phyloP scores from a whole-genome alignment of 2,329 filamentous ascomycete genomes.

The Fonsecaea erecta region DNA sequence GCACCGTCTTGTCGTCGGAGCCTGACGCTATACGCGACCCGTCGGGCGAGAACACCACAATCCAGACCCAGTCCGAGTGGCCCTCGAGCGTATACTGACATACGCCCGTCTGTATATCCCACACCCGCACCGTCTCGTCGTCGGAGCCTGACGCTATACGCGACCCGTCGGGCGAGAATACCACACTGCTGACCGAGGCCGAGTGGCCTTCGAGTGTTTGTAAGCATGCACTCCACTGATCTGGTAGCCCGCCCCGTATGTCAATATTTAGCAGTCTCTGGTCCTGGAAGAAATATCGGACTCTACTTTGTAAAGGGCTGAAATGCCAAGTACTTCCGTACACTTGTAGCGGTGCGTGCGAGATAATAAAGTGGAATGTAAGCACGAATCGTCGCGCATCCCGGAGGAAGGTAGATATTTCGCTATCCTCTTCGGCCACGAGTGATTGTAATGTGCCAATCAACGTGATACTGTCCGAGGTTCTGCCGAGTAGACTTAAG shows the following conservation, averaged over 20 bases:
- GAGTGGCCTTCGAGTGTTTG: constrained; percentile 32
- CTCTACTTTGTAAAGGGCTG: constrained; percentile 38
- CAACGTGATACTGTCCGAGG: constrained; percentile 33
- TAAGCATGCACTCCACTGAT: constrained; percentile 34
- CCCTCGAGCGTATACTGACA: no score
- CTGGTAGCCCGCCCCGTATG: constrained; percentile 8
- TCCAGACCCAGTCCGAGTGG: no score
- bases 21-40: no score
- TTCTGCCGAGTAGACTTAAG: constrained; percentile 36
- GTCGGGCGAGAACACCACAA: no score
- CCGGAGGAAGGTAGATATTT: constrained; percentile 37
- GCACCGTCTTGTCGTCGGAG: no score
- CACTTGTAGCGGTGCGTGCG: constrained; percentile 44
- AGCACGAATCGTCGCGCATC: constrained; percentile 43
- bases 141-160: no score
- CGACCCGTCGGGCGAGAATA: no score
- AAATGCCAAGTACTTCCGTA: constrained; percentile 45
- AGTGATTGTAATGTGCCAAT: constrained; percentile 30
- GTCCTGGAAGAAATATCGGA: constrained; percentile 37
- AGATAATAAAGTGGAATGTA: constrained; percentile 39
- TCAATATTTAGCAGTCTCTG: constrained; percentile 26
- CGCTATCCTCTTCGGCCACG: constrained; percentile 24
- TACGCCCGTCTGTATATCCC: no score
- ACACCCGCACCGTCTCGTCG: no score
- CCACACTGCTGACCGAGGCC: no score